Evolutionary conservation across 106 monocot genomes (phyloP), one percentile per base, ranked within the genome.

Genomic region (Apostasia ramifera): DNA sequence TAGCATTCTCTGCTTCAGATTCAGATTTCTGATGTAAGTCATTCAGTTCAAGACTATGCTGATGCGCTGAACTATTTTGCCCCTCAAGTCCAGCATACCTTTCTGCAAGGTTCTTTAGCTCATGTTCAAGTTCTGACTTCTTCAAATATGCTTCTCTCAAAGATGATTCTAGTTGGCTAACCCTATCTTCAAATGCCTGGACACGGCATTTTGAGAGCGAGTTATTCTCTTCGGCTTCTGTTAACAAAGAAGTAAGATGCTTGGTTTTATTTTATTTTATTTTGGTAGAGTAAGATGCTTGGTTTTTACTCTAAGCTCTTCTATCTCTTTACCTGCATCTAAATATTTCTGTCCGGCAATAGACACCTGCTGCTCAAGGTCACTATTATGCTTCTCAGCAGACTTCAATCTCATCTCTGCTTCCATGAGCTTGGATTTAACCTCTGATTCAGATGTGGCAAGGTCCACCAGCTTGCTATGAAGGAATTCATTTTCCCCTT

Each of bases 111-210:
- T 80, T 71, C 60, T 74, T 79, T 66, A 85, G 48, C 74, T 94
- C 68, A 44, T 74, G 61, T 78, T 85, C 83, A 74, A 90, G 75
- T 56, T 81, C 73, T 45, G 43, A 73, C 9, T 68, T 79, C 53
- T 68, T 86, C 37, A 78, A 64, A 41, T 70, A 68, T 41, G 87
- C 73, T 6, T 65, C 47, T 6, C 47, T 65, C 61, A 87, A 57
- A 51, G 94, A 87, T 55, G 72, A 73, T 67, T 94, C 90, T 69
- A 94, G 69, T 44, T 90, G 80, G 50, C 15, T 74, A 66, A 85
- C 74, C 67, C 72, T 86, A 38, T 80, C 79, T 70, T 93, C 70
- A 75, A 81, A 75, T n/a, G 61, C 83, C 57, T 81, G 69, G 51
- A 81, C 47, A 61, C 77, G 81, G 53, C 69, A 70, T 68, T 44